A percentile compares a stretch with the other conserved stretches of the same genome.
Evolutionary conservation across 768 basidiomycete species (phyloP).

Genomic region (Calocera cornea): DNA sequence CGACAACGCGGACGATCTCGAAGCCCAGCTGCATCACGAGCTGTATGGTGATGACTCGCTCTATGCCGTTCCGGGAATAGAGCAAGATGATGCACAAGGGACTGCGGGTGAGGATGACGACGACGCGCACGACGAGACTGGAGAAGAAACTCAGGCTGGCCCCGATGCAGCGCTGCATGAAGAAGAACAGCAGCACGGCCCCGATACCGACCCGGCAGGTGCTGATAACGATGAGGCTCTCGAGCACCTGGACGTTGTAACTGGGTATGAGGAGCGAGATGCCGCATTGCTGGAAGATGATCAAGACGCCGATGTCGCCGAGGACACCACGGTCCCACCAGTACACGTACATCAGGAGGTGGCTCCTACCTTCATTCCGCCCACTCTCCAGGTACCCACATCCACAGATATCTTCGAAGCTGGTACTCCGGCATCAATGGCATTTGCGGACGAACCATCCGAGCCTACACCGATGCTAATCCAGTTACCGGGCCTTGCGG

Average conservation of each 20-base stretch:
- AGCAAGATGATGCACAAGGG: neutral
- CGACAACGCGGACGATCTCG: neutral
- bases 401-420: neutral
- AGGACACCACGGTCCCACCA: neutral
- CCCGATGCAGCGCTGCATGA: neutral
- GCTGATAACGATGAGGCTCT: neutral
- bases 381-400: neutral
- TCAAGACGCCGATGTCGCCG: neutral
- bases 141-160: no score
- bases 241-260: neutral
- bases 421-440: neutral
- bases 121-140: neutral
- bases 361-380: neutral
- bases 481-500: neutral
- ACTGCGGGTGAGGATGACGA: neutral
- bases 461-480: neutral
- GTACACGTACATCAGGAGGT: neutral
- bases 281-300: neutral
- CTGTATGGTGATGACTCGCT: neutral
- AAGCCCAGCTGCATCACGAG: neutral
- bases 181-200: neutral
- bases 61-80: neutral
- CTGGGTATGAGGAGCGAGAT: neutral
- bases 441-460: neutral
- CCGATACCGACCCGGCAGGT: neutral